Percentiles rank a stretch among this genome's conserved stretches.
These are phyloP conservation scores for Sporisorium reilianum DNA, from an alignment of 1,284 basidiomycete genomes.

Conservation along the genomic window DNA sequence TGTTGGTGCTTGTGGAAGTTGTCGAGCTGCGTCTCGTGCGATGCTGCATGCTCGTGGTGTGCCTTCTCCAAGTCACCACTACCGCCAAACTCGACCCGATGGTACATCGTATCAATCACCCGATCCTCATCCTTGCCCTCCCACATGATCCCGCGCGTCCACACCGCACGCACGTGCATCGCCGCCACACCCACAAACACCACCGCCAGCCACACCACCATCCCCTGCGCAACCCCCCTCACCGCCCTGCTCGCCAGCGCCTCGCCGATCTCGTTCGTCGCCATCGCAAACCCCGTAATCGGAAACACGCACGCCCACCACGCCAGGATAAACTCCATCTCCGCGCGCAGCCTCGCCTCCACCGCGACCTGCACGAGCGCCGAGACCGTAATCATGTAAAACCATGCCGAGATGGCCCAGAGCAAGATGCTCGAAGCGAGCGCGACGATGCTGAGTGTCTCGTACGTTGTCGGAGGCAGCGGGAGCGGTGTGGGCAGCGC, in stretches of 20 bases:
- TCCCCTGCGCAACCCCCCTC: conserved; percentile 11
- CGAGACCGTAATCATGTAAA: conserved; percentile 28
- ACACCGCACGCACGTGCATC: conserved; percentile 22
- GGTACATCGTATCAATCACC: conserved; percentile 32
- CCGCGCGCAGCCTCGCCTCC: background rate
- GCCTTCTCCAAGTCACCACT: conserved; percentile 1
- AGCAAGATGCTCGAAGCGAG: conserved; percentile 17
- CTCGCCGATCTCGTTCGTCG: conserved; percentile 23
- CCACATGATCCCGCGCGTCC: conserved; percentile 16
- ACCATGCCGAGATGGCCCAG: conserved; percentile 42
- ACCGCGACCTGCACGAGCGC: conserved; percentile 10
- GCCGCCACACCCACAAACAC: conserved; percentile 14
- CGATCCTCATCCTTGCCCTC: conserved; percentile 46
- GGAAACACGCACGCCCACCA: conserved; percentile 55
- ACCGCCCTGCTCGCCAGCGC: conserved; percentile 15
- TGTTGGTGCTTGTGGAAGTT: no score
- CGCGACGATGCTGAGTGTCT: conserved; percentile 12
- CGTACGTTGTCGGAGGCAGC: background rate
- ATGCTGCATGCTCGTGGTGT: background rate
- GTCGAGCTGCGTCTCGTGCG: no score
- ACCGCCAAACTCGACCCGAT: conserved; percentile 1
- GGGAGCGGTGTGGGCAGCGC: background rate
- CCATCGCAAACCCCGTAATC: conserved; percentile 28
- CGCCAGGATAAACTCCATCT: conserved; percentile 38
- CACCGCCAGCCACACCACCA: conserved; percentile 26